Conservation (phyloP, 495 filamentous ascomycete genomes). For the Daldinia vernicosa region DNA sequence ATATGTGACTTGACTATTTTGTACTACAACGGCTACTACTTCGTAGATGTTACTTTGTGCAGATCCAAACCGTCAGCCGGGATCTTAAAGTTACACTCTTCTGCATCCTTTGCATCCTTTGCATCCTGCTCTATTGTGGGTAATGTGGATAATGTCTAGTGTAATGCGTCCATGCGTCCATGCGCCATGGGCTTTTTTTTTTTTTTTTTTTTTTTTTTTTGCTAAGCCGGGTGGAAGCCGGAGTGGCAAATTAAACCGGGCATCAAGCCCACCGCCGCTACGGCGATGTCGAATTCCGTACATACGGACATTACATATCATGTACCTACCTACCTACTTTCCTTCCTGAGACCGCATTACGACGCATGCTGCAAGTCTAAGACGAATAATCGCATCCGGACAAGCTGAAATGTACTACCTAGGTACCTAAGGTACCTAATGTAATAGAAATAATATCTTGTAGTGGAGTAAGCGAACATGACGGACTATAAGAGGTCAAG, state of each 20-base stretch:
- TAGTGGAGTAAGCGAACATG: slow-evolving; percentile 9
- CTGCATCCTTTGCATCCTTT: neutral
- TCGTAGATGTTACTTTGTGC: neutral
- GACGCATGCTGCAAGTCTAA: slow-evolving; percentile 22
- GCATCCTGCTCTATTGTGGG: neutral
- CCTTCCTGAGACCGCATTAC: slow-evolving; percentile 3
- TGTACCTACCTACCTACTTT: neutral
- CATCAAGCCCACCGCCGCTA: slow-evolving; percentile 27
- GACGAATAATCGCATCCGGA: slow-evolving; percentile 7
- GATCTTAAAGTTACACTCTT: neutral
- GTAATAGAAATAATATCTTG: slow-evolving; percentile 3
- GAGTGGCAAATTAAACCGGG: slow-evolving; percentile 33
- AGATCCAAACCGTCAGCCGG: neutral
- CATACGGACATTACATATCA: slow-evolving; percentile 9
- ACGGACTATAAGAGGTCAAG: neutral
- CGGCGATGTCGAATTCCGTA: slow-evolving; percentile 15
- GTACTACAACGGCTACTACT: neutral
- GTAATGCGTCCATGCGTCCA: neutral
- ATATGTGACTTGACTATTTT: neutral
- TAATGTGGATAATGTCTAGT: neutral
- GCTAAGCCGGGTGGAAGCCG: slow-evolving; percentile 6
- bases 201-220: too few species aligned
- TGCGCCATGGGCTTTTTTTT: neutral
- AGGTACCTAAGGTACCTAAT: too few species aligned
- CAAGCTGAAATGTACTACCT: slow-evolving; percentile 13